Conservation (phyloP, 2,329 filamentous ascomycete species). For the Alternaria sp. region DNA sequence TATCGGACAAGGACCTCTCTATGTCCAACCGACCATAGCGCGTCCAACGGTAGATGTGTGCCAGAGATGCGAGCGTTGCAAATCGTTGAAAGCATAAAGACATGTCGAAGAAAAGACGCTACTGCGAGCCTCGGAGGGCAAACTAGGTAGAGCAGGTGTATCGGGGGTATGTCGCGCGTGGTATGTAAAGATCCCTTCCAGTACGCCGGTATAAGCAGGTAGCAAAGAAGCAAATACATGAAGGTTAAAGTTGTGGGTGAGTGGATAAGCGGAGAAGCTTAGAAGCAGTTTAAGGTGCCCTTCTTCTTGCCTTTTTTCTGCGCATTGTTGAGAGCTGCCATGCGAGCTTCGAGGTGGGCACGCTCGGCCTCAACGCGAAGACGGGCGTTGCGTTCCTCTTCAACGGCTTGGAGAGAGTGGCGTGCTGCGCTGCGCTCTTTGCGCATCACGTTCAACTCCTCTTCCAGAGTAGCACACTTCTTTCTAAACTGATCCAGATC, state of each 20-base stretch:
- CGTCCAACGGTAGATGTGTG: slow-evolving; percentile 19
- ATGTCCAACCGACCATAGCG: slow-evolving; percentile 15
- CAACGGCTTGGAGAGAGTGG: slow-evolving; percentile 83
- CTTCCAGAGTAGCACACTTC: slow-evolving; percentile 79
- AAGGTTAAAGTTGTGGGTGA: slow-evolving; percentile 19
- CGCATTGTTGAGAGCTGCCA: slow-evolving; percentile 76
- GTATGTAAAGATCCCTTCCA: slow-evolving; percentile 39
- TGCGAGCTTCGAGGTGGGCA: slow-evolving; percentile 90
- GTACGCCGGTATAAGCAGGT: slow-evolving; percentile 33
- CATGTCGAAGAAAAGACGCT: slow-evolving; percentile 26
- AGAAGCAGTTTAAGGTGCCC: slow-evolving; percentile 96
- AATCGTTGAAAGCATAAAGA: slow-evolving; percentile 36
- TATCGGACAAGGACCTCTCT: slow-evolving; percentile 7
- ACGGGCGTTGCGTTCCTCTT: slow-evolving; percentile 94
- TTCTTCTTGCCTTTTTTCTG: slow-evolving; percentile 96
- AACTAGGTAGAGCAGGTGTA: slow-evolving; percentile 17
- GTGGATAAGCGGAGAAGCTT: slow-evolving; percentile 44
- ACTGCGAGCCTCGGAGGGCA: slow-evolving; percentile 6
- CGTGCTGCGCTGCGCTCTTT: slow-evolving; percentile 68
- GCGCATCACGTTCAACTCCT: slow-evolving; percentile 70
- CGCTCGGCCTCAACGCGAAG: slow-evolving; percentile 88
- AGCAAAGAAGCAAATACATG: slow-evolving; percentile 30
- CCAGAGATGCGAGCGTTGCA: slow-evolving; percentile 27
- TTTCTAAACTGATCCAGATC: slow-evolving; percentile 92
- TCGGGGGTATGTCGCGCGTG: slow-evolving; percentile 35